A percentile compares a stretch with the other conserved stretches of the same genome.
phyloP scores from a whole-genome alignment of 1,284 basidiomycete genomes.

The Cutaneotrichosporon cavernicola region DNA sequence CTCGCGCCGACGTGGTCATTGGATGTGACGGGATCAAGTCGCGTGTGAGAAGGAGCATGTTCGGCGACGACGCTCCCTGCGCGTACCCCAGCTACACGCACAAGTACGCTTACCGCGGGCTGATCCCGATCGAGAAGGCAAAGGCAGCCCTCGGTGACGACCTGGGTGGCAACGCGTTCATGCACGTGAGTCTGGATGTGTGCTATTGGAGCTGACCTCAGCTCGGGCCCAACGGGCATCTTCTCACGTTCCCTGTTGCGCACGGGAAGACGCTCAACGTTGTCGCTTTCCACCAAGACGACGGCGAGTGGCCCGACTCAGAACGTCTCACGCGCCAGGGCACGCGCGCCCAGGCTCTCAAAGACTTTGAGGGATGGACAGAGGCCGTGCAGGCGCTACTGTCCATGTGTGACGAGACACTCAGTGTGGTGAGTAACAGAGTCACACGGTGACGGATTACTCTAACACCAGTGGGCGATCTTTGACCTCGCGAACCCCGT shows the following conservation, averaged over 20 bases:
- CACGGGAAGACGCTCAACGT: conserved; percentile 28
- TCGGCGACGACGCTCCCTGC: conserved; percentile 21
- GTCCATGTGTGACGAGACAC: conserved; percentile 22
- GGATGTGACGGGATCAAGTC: conserved; percentile 31
- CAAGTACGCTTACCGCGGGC: conserved; percentile 30
- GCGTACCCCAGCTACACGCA: conserved; percentile 21
- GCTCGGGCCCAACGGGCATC: conserved; percentile 26
- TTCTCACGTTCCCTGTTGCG: conserved; percentile 27
- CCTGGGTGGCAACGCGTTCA: conserved; percentile 24
- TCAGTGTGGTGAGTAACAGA: conserved; percentile 22
- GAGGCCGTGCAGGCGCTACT: conserved; percentile 17
- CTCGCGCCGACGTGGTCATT: conserved; percentile 17
- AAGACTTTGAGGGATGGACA: conserved; percentile 21
- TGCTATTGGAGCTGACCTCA: conserved; percentile 11
- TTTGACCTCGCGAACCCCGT: conserved; percentile 23
- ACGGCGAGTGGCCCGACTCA: conserved; percentile 16
- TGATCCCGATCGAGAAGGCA: conserved; percentile 23
- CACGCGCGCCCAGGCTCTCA: conserved; percentile 18
- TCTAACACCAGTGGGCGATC: conserved; percentile 24
- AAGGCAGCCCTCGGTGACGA: conserved; percentile 21
- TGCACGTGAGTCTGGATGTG: conserved; percentile 17
- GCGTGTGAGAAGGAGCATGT: conserved; percentile 14
- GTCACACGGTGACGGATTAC: neutral
- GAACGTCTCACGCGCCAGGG: conserved; percentile 23
- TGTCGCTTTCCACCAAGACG: conserved; percentile 23